phyloP scores from a whole-genome alignment of 768 basidiomycete species.

The Suillus spraguei region DNA sequence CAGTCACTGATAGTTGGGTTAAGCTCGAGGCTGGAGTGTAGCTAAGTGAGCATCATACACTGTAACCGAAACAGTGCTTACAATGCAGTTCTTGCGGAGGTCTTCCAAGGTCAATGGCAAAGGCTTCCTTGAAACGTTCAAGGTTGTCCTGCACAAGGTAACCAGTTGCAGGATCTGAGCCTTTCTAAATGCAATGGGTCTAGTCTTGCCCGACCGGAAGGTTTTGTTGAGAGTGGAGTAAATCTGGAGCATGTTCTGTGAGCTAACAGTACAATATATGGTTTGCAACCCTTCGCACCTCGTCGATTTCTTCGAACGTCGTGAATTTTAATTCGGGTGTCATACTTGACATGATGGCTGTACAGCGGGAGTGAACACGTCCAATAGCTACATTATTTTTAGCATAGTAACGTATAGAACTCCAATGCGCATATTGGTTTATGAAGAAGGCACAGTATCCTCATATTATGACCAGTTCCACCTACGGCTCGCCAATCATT shows the following conservation, averaged over 20 bases:
- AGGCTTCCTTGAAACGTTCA: slow-evolving; percentile 57
- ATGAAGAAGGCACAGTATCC: background rate
- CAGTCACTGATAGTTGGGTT: slow-evolving; percentile 53
- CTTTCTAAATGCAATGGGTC: slow-evolving; percentile 68
- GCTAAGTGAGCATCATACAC: background rate
- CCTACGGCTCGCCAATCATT: background rate
- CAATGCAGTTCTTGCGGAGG: slow-evolving; percentile 61
- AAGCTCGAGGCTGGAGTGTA: slow-evolving; percentile 59
- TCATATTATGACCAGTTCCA: background rate
- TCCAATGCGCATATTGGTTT: no score
- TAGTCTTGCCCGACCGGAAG: slow-evolving; percentile 68
- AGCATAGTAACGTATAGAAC: no score
- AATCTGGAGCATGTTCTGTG: slow-evolving; percentile 42
- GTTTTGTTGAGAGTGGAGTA: slow-evolving; percentile 54
- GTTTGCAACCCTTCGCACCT: slow-evolving; percentile 34
- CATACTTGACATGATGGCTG: slow-evolving; percentile 26
- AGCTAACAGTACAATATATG: background rate
- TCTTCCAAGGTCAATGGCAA: slow-evolving; percentile 65
- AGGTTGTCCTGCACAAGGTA: slow-evolving; percentile 77
- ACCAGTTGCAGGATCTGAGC: slow-evolving; percentile 74
- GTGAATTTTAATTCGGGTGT: slow-evolving; percentile 44
- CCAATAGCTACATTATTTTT: background rate
- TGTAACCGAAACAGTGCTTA: slow-evolving; percentile 32
- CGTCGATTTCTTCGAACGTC: slow-evolving; percentile 53
- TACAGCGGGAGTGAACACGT: background rate